Conservation (phyloP, 2,329 filamentous ascomycete species). For the Chrysosporium queenslandicum region DNA sequence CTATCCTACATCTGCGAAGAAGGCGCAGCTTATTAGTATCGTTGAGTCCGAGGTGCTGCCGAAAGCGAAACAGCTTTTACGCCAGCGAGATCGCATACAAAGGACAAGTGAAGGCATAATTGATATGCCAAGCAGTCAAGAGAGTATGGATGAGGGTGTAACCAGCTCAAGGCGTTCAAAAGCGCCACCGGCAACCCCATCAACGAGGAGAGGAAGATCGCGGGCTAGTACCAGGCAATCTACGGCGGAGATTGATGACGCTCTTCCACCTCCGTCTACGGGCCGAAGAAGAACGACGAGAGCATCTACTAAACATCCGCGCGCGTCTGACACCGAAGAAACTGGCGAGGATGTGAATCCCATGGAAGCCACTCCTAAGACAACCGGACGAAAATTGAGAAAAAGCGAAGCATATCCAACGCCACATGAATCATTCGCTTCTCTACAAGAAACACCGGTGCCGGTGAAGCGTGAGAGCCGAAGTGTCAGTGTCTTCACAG, state of each 20-base stretch:
- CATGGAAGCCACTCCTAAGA: slow-evolving; percentile 29
- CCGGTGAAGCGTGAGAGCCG: slow-evolving; percentile 37
- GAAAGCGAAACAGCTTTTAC: slow-evolving; percentile 65
- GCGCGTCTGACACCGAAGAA: slow-evolving; percentile 43
- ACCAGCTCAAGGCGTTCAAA: slow-evolving; percentile 37
- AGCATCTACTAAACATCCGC: slow-evolving; percentile 39
- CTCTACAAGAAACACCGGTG: slow-evolving; percentile 22
- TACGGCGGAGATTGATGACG: slow-evolving; percentile 30
- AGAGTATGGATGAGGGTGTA: slow-evolving; percentile 50
- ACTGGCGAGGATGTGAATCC: slow-evolving; percentile 35
- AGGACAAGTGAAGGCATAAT: slow-evolving; percentile 79
- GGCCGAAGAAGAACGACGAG: slow-evolving; percentile 46
- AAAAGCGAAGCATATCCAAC: slow-evolving; percentile 38
- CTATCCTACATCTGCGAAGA: slow-evolving; percentile 86
- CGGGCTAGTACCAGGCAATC: slow-evolving; percentile 41
- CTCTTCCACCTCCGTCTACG: slow-evolving; percentile 25
- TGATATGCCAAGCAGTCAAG: slow-evolving; percentile 55
- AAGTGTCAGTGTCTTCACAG: slow-evolving; percentile 62
- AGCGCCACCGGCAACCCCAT: slow-evolving; percentile 41
- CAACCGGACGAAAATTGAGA: slow-evolving; percentile 43
- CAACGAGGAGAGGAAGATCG: slow-evolving; percentile 43
- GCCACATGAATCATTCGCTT: slow-evolving; percentile 17
- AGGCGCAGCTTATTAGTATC: slow-evolving; percentile 72
- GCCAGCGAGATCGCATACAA: slow-evolving; percentile 65
- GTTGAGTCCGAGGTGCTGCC: slow-evolving; percentile 71